Base-by-base conservation (phyloP, 495 filamentous ascomycete species). In the Poronia punctata region DNA sequence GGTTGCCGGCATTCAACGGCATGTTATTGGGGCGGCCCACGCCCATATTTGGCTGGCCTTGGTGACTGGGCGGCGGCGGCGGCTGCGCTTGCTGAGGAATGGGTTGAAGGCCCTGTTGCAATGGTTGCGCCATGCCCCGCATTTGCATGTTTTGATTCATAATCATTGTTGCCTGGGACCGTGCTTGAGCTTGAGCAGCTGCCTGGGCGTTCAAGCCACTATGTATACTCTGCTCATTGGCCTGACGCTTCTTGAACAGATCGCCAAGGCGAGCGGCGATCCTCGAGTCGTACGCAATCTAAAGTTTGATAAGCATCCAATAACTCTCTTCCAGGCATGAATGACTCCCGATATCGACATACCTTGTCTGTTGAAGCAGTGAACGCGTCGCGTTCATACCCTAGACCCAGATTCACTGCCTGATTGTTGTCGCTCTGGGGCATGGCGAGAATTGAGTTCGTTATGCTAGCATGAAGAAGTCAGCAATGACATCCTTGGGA, bases 31-130 rank as follows among this genome's bases (percentile, higher is more conserved):
- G 54, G 14, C 57, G 57, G 1, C 35, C 44, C 54, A 67, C 57
- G 9, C 62, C 59, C 48, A 67, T 60, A 14, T 42, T 50, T 15
- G 62, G 42, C 28, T 64, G 66, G 7, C 54, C 48, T 34, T 60
- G 60, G 14, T 63, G 68, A 22, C 56, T 55, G 7, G 66, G 60
- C 11, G 70, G 60, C 26, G 49, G 60, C 2, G 65, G 60, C 0
- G 65, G 52, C 45, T 75, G 71, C 66, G 69, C 72, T 27, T 57
- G 72, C 20, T 71, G 67, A 23, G 68, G 66, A 22, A 72, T 58
- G 23, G 68, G 65, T 28, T 65, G 68, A 27, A 76, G 72, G 7
- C 53, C 53, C 43, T 61, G 64, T 38, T 65, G 67, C 0, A 52
- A 34, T 1, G 52, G 62, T 43, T 68, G 68, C 1, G 57, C 58